These are phyloP conservation scores for Blastobotrys malaysiensis DNA, from an alignment of 1,139 yeast species.

Conservation along the genomic window DNA sequence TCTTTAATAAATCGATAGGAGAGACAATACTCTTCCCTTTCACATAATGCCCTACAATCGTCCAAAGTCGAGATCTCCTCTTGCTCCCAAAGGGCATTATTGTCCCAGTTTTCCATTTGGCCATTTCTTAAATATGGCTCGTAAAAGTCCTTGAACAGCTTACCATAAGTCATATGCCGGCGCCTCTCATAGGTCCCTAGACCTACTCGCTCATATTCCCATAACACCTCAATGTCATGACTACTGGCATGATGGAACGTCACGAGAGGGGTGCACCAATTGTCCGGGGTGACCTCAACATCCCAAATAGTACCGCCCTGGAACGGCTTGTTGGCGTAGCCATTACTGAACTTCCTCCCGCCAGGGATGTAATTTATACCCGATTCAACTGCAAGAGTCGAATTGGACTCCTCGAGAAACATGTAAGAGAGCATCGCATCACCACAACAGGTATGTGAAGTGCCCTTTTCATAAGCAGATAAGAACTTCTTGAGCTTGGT, in stretches of 20 bases:
- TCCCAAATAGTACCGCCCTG: conserved; percentile 18
- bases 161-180: conserved; percentile 23
- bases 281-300: conserved; percentile 19
- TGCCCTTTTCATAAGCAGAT: conserved; percentile 23
- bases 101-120: conserved; percentile 26
- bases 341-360: conserved; percentile 20
- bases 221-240: conserved; percentile 29
- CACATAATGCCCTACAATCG: background rate
- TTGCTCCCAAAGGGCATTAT: conserved; percentile 14
- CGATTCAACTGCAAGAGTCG: conserved; percentile 16
- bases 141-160: conserved; percentile 30
- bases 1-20: background rate
- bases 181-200: conserved; percentile 24
- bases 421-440: conserved; percentile 32
- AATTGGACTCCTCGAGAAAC: conserved; percentile 19
- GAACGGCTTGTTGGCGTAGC: conserved; percentile 11
- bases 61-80: background rate
- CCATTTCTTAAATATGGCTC: conserved; percentile 25
- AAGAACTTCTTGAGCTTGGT: conserved; percentile 15
- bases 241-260: conserved; percentile 30
- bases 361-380: conserved; percentile 21
- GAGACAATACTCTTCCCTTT: background rate
- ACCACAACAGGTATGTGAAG: conserved; percentile 31
- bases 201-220: conserved; percentile 28
- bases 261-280: conserved; percentile 31